A percentile compares a stretch with the other conserved stretches of the same genome.
Evolutionary conservation across 306 rosid species (phyloP).

Genomic region (Dryas alaskensis): DNA sequence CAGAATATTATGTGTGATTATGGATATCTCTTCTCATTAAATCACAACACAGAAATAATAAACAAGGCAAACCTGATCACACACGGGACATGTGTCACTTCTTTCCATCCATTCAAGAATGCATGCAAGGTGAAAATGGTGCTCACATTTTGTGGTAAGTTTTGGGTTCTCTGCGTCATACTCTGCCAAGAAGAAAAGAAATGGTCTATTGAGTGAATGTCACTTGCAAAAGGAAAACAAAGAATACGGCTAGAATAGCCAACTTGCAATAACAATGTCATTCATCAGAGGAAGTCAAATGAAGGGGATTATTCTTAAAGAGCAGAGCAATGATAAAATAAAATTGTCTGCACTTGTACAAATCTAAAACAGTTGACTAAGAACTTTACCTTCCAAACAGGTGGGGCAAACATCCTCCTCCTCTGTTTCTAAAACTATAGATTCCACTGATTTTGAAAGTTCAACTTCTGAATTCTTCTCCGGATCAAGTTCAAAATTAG

Average conservation of each 20-base stretch:
- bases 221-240: constrained; percentile 4
- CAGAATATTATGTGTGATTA: neutral
- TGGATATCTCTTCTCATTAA: neutral
- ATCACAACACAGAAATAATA: constrained; percentile 8
- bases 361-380: constrained; percentile 9
- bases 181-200: constrained; percentile 49
- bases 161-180: constrained; percentile 82
- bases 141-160: constrained; percentile 68
- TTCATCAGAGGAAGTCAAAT: neutral
- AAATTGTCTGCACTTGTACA: neutral
- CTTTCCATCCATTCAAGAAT: constrained; percentile 99
- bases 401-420: constrained; percentile 90
- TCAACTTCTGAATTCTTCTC: constrained; percentile 62
- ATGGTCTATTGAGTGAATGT: constrained; percentile 12
- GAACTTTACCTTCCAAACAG: constrained; percentile 87
- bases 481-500: constrained; percentile 38
- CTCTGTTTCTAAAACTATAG: constrained; percentile 43
- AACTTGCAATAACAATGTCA: constrained; percentile 5
- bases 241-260: neutral
- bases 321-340: neutral
- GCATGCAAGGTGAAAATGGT: constrained; percentile 96
- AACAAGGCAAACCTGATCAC: constrained; percentile 68
- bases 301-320: neutral
- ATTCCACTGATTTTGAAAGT: constrained; percentile 52
- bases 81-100: constrained; percentile 84